phyloP scores from a whole-genome alignment of 306 rosid species.

The Crataegus laevigata region DNA sequence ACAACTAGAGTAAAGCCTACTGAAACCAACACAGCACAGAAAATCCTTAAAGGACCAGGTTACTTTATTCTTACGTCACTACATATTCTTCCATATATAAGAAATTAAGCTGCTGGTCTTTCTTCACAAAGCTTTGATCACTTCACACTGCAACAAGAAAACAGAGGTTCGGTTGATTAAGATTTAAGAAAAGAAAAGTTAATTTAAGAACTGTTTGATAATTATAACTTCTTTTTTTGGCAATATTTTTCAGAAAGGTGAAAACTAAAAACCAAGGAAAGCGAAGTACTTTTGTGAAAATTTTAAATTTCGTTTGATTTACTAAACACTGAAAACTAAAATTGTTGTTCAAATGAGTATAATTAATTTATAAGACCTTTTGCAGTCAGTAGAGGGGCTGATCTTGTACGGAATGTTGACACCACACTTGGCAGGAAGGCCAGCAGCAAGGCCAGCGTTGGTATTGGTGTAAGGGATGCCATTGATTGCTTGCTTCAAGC shows the following conservation, averaged over 20 bases:
- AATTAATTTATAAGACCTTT: neutral
- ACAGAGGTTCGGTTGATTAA: neutral
- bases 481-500: conserved; percentile 39
- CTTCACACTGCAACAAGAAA: neutral
- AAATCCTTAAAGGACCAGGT: neutral
- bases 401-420: conserved; percentile 33
- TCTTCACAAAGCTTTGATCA: neutral
- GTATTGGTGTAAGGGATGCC: conserved; percentile 12
- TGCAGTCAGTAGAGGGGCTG: conserved; percentile 26
- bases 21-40: neutral
- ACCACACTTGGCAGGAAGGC: conserved; percentile 28
- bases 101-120: neutral
- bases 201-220: no score
- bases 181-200: neutral
- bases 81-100: neutral
- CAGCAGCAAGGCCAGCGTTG: conserved; percentile 29
- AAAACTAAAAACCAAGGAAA: no score
- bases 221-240: no score
- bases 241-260: no score
- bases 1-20: neutral
- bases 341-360: no score
- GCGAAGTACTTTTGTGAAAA: no score
- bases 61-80: neutral
- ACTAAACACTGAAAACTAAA: neutral
- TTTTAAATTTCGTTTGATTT: neutral